Evolutionary conservation across 352 stramenopile species (phyloP), one percentile per base, ranked within the genome.

Genomic region (Phytophthora boehmeriae): DNA sequence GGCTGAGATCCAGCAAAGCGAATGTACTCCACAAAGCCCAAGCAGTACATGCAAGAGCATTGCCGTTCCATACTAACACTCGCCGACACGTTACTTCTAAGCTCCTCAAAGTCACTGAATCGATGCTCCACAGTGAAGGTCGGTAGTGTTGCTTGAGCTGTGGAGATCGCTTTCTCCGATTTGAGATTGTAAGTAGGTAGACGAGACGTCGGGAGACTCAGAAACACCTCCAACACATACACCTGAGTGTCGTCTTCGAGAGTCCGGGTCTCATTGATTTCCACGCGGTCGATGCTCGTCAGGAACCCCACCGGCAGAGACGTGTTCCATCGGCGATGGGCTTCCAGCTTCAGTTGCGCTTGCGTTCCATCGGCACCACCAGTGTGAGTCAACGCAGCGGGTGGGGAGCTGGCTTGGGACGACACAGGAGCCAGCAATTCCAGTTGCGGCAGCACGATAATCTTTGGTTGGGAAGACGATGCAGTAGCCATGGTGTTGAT

Each of bases 21-120:
- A 47, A 86, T 54, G 55, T 81, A 64, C 28, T 74, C 56, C 27
- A 81, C 54, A 28, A 83, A 81, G 43, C 66, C 57, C 35, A 80
- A 68, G 50, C 78, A 88, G 54, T 86, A 85, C 9, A 58, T 56
- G 32, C 78, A 88, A 5, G 65, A n/a, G 47, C 68, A 80, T 50
- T 73, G 66, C 14, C 53, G 61, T 48, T 82, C 70, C 36, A 66
- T 67, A 59, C 58, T 76, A 62, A 59, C 49, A 43, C 58, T 76
- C 5, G 43, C 47, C 14, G 64, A 63, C 14, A 82, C 60, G 2
- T 63, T 66, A 1, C 57, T 56, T 28, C 73, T 70, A 25, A 89
- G 50, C 41, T 71, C 51, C n/a, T 68, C 57, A 36, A 89, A 89
- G 5, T 82, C 71, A 30, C 66, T 73, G 60, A 83, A 89, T 32